phyloP scores from a whole-genome alignment of 1,139 yeast genomes.

The Blastobotrys raffinosifermentans region DNA sequence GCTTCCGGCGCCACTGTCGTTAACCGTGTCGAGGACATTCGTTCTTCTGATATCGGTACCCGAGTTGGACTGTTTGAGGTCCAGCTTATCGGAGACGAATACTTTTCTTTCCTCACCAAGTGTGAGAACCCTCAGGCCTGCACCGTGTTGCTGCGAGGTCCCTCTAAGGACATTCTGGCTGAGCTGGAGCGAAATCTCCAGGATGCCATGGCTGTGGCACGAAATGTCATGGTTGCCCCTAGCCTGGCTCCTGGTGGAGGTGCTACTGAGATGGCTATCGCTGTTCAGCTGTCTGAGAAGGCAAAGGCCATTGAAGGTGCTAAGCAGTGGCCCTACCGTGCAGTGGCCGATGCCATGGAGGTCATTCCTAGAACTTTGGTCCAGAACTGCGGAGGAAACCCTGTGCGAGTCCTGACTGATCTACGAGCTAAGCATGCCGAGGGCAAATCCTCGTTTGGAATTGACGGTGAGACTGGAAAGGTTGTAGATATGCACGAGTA shows the following conservation, averaged over 20 bases:
- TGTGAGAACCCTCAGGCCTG: slow-evolving; percentile 90
- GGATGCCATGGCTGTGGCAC: slow-evolving; percentile 97
- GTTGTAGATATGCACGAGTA: slow-evolving; percentile 92
- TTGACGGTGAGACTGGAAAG: slow-evolving; percentile 92
- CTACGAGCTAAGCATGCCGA: slow-evolving; percentile 95
- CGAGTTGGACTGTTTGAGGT: slow-evolving; percentile 88
- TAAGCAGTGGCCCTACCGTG: slow-evolving; percentile 98
- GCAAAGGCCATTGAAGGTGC: slow-evolving; percentile 93
- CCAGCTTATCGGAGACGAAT: slow-evolving; percentile 95
- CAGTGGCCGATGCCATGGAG: slow-evolving; percentile 98
- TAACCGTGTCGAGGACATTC: slow-evolving; percentile 89
- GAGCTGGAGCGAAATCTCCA: slow-evolving; percentile 96
- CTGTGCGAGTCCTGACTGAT: slow-evolving; percentile 82
- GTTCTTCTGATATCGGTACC: slow-evolving; percentile 84
- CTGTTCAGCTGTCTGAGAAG: slow-evolving; percentile 80
- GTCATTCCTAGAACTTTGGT: slow-evolving; percentile 95
- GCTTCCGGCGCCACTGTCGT: slow-evolving; percentile 98
- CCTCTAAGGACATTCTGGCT: slow-evolving; percentile 92
- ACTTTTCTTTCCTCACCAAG: slow-evolving; percentile 77
- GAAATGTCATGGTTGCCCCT: slow-evolving; percentile 94
- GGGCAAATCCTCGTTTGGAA: slow-evolving; percentile 76
- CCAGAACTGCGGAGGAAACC: slow-evolving; percentile 97
- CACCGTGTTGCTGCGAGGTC: slow-evolving; percentile 88
- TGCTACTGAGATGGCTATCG: slow-evolving; percentile 98
- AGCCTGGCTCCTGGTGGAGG: slow-evolving; percentile 98